These are phyloP conservation scores for Curvularia spicifera DNA, from an alignment of 2,329 filamentous ascomycete species.

Conservation along the genomic window DNA sequence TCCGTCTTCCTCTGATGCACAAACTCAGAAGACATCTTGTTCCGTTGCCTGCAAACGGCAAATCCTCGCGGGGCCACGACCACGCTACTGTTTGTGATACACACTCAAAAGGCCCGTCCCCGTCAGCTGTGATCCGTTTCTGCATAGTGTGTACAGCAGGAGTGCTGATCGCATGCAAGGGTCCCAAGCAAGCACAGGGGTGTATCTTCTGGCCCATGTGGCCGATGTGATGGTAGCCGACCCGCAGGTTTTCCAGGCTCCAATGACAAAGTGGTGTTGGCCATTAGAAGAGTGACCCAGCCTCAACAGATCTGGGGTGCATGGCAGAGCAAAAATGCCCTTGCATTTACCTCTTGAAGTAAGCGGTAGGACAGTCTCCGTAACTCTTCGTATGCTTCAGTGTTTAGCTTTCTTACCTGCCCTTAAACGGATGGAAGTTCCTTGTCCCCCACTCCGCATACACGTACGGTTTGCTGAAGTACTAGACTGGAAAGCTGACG, in stretches of 20 bases:
- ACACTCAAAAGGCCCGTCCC: not conserved
- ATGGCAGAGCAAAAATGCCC: conserved; percentile 17
- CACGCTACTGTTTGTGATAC: not conserved
- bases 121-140: not conserved
- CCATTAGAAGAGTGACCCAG: conserved; percentile 10
- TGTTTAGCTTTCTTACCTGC: not conserved
- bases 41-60: not conserved
- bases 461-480: not conserved
- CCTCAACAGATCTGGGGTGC: conserved; percentile 31
- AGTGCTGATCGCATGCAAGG: conserved; percentile 7
- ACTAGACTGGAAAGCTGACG: not conserved
- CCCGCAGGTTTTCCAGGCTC: conserved; percentile 10
- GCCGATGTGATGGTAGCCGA: conserved; percentile 10
- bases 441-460: conserved; percentile 5
- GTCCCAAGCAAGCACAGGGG: not conserved
- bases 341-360: conserved; percentile 16
- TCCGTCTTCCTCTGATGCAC: not conserved
- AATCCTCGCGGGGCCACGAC: not conserved
- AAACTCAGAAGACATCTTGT: not conserved
- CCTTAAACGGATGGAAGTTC: not conserved
- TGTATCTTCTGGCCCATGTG: conserved; percentile 7
- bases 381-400: conserved; percentile 2
- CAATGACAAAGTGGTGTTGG: conserved; percentile 2
- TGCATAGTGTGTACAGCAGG: not conserved
- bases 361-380: conserved; percentile 2